Conservation (phyloP, 2,329 filamentous ascomycete species). For the Akanthomyces muscarius region DNA sequence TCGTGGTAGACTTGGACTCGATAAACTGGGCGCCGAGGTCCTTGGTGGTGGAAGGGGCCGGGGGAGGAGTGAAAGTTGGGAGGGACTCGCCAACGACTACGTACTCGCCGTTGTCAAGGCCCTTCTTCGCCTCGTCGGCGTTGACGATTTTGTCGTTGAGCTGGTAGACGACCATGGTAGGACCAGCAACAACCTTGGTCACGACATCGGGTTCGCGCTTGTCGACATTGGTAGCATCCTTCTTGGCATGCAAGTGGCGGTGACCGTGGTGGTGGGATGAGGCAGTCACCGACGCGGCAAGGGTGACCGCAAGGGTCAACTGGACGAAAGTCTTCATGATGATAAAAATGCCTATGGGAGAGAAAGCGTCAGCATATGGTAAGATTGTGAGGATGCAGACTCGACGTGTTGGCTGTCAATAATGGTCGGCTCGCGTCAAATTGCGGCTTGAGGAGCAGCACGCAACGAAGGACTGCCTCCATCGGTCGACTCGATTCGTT, state of each 20-base stretch:
- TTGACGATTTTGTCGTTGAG: conserved; percentile 61
- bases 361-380: background rate
- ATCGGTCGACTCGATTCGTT: background rate
- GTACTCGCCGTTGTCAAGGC: conserved; percentile 68
- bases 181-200: conserved; percentile 53
- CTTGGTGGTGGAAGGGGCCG: conserved; percentile 33
- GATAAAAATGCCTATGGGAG: background rate
- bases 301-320: conserved; percentile 48
- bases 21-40: conserved; percentile 46
- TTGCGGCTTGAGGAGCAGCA: background rate
- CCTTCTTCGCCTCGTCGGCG: conserved; percentile 62
- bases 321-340: conserved; percentile 18
- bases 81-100: conserved; percentile 58
- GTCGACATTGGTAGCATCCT: conserved; percentile 38
- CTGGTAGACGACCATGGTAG: conserved; percentile 67
- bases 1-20: conserved; percentile 40
- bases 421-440: background rate
- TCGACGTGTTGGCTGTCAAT: background rate
- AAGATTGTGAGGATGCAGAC: background rate
- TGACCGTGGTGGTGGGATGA: conserved; percentile 60
- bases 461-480: background rate
- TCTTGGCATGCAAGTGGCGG: conserved; percentile 55
- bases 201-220: conserved; percentile 44
- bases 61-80: conserved; percentile 48
- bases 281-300: conserved; percentile 52